A percentile compares a stretch with the other conserved stretches of the same genome.
phyloP scores from a whole-genome alignment of 2,329 filamentous ascomycete genomes.

The Talaromyces sp. region DNA sequence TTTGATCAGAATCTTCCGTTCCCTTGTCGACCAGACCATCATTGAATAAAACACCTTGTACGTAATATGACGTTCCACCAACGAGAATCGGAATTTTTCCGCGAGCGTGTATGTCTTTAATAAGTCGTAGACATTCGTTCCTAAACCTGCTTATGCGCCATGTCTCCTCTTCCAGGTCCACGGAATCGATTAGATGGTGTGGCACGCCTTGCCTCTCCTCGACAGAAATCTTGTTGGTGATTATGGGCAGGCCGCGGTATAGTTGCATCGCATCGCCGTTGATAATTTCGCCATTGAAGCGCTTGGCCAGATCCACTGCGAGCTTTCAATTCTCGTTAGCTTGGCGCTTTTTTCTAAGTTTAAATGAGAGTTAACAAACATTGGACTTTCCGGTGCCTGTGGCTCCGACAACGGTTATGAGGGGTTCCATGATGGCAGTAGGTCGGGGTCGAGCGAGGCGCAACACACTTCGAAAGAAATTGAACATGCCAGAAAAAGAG shows the following conservation, averaged over 20 bases:
- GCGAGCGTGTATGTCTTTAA: conserved; percentile 71
- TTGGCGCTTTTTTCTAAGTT: conserved; percentile 17
- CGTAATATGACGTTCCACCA: conserved; percentile 94
- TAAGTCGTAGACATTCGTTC: conserved; percentile 61
- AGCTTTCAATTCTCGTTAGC: conserved; percentile 52
- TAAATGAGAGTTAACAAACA: conserved; percentile 43
- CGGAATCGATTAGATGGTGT: conserved; percentile 81
- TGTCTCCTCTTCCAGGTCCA: conserved; percentile 69
- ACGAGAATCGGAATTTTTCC: conserved; percentile 85
- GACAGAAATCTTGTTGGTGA: conserved; percentile 84
- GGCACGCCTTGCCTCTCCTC: conserved; percentile 74
- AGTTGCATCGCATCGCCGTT: conserved; percentile 99
- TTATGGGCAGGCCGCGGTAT: conserved; percentile 84
- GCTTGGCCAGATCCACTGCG: conserved; percentile 78
- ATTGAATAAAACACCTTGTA: conserved; percentile 80
- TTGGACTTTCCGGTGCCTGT: conserved; percentile 93
- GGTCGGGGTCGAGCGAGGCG: conserved; percentile 17
- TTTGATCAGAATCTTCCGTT: conserved; percentile 17
- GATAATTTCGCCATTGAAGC: conserved; percentile 87
- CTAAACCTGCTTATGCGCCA: conserved; percentile 82
- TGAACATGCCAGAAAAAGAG: conserved; percentile 22
- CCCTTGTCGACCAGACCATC: conserved; percentile 55
- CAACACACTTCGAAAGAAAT: conserved; percentile 16
- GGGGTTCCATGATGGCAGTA: conserved; percentile 44
- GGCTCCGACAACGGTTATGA: conserved; percentile 80